Conservation (phyloP, 2,329 filamentous ascomycete genomes). For the Microcera coccophila region DNA sequence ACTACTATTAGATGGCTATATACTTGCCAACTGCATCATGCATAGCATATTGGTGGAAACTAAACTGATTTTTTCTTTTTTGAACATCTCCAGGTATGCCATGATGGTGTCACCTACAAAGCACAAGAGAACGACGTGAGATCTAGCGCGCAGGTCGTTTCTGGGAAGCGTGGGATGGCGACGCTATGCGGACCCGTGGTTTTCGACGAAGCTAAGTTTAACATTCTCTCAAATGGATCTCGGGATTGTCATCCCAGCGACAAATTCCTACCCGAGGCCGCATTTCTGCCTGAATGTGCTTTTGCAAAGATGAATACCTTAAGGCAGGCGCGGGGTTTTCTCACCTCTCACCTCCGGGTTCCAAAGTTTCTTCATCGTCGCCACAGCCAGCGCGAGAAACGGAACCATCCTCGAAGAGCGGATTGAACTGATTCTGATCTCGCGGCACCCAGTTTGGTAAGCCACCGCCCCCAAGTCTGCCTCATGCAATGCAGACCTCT, state of each 20-base stretch:
- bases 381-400: too few relatives aligned
- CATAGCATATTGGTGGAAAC: not conserved
- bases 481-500: too few relatives aligned
- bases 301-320: too few relatives aligned
- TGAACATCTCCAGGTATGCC: not conserved
- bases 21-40: not conserved
- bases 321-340: too few relatives aligned
- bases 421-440: too few relatives aligned
- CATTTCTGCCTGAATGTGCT: too few relatives aligned
- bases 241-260: not conserved
- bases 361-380: too few relatives aligned
- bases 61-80: not conserved
- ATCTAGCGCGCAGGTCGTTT: not conserved
- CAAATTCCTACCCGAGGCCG: too few relatives aligned
- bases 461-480: too few relatives aligned
- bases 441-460: too few relatives aligned
- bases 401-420: too few relatives aligned
- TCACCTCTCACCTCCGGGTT: too few relatives aligned
- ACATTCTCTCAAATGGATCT: conserved; percentile 1
- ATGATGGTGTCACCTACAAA: not conserved
- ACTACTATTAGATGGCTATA: not conserved
- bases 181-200: not conserved
- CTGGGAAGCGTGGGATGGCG: not conserved
- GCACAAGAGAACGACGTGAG: not conserved
- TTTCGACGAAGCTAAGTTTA: conserved; percentile 3